phyloP scores from a whole-genome alignment of 805 yeast genomes.

The Ogataea chonburiensis region DNA sequence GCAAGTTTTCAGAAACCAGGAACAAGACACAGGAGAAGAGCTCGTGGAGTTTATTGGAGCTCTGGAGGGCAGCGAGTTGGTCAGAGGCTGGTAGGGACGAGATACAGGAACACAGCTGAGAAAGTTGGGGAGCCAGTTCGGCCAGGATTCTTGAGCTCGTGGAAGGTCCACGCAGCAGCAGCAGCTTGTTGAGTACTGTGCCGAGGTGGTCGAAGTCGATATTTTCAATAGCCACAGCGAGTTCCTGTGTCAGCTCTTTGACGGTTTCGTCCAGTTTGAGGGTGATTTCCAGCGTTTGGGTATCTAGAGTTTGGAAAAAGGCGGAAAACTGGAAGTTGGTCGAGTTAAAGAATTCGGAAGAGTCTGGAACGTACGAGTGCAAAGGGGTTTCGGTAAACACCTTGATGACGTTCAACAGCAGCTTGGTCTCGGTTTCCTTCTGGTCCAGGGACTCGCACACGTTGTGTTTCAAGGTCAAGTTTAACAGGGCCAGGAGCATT shows the following conservation, averaged over 20 bases:
- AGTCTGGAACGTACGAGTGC: conserved; percentile 9
- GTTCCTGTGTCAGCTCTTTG: conserved; percentile 14
- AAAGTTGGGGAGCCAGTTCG: conserved; percentile 7
- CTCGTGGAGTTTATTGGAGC: conserved; percentile 7
- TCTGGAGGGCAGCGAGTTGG: conserved; percentile 2
- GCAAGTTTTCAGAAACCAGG: conserved; percentile 17
- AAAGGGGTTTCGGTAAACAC: conserved; percentile 26
- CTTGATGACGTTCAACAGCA: conserved; percentile 17
- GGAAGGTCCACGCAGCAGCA: conserved; percentile 9
- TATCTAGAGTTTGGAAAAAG: conserved; percentile 20
- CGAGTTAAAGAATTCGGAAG: conserved; percentile 22
- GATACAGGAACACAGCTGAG: conserved; percentile 11
- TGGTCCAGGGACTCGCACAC: conserved; percentile 21
- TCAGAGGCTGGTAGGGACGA: conserved; percentile 2
- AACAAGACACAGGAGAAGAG: conserved; percentile 11
- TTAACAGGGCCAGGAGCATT: conserved; percentile 10
- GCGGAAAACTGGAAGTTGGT: conserved; percentile 18
- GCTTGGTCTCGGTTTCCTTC: conserved; percentile 6
- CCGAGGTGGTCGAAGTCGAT: conserved; percentile 9
- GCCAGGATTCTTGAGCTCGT: conserved; percentile 6
- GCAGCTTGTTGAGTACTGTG: conserved; percentile 11
- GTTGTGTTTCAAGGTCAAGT: conserved; percentile 18
- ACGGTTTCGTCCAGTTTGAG: conserved; percentile 22
- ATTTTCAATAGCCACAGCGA: conserved; percentile 3
- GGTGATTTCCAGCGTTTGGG: conserved; percentile 17